Evolutionary conservation across 768 basidiomycete genomes (phyloP).

Genomic region (Auriculariales sp.): DNA sequence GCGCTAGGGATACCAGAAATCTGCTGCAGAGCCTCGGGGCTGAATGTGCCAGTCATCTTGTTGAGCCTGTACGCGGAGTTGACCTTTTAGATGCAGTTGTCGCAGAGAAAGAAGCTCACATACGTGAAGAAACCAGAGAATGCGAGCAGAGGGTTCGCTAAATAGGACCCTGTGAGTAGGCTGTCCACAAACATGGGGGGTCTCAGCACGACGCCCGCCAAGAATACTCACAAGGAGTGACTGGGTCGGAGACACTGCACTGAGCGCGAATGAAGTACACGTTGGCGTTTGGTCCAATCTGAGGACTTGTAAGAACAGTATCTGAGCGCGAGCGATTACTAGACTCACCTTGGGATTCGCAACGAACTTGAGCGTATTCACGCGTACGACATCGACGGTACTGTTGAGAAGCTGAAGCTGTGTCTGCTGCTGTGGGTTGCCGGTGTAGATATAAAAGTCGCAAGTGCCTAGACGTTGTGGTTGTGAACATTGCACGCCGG

Average conservation of each 20-base stretch:
- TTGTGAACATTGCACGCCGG: background rate
- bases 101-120: background rate
- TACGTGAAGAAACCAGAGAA: background rate
- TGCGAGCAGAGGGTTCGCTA: background rate
- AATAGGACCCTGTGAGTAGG: no score
- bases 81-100: background rate
- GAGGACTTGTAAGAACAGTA: no score
- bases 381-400: background rate
- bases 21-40: background rate
- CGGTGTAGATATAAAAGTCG: background rate
- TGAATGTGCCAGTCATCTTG: background rate
- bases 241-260: background rate
- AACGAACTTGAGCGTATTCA: background rate
- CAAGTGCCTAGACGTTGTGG: background rate
- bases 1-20: background rate
- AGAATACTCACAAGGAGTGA: no score
- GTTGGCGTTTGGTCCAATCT: constrained; percentile 3
- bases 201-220: no score
- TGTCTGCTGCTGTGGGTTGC: constrained; percentile 4
- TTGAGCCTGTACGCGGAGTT: background rate
- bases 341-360: constrained; percentile 4
- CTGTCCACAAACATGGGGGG: no score
- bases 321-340: no score
- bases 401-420: constrained; percentile 1
- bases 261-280: background rate